phyloP scores from a whole-genome alignment of 805 yeast species.

The Sugiyamaella qingdaonensis region DNA sequence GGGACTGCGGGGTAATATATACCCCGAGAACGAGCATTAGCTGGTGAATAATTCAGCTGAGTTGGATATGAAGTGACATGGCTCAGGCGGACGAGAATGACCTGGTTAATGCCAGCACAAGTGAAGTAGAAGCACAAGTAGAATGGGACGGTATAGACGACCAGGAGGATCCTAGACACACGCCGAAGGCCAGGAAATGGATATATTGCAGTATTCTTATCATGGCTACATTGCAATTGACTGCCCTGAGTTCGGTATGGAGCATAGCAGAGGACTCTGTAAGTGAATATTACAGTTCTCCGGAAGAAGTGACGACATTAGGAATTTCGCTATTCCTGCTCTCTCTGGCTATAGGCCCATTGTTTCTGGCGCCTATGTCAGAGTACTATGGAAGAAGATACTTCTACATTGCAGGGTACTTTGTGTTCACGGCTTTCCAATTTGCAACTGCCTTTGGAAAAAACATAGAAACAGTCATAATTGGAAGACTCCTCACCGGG shows the following conservation, averaged over 20 bases:
- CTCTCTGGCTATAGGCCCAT: conserved; percentile 62
- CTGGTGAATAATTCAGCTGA: no score
- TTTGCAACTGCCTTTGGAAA: conserved; percentile 44
- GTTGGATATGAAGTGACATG: no score
- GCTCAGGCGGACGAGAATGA: no score
- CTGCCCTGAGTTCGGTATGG: conserved; percentile 49
- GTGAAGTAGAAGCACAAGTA: background rate
- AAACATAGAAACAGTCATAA: conserved; percentile 36
- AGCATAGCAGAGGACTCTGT: conserved; percentile 42
- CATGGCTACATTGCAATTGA: conserved; percentile 24
- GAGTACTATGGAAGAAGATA: conserved; percentile 17
- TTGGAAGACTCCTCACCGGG: conserved; percentile 71
- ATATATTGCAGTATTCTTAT: conserved; percentile 30
- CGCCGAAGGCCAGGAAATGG: conserved; percentile 36
- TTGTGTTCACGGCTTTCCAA: conserved; percentile 45
- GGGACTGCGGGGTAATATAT: no score
- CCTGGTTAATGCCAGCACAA: no score
- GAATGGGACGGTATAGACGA: conserved; percentile 31
- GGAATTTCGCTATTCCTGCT: conserved; percentile 51
- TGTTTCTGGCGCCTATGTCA: conserved; percentile 56
- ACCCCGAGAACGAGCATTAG: no score
- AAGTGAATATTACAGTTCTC: conserved; percentile 30
- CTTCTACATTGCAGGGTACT: conserved; percentile 51
- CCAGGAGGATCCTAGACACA: conserved; percentile 35
- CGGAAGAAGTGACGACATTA: conserved; percentile 20